Percentiles rank a stretch among this genome's conserved stretches.
Conservation (phyloP, 768 basidiomycete genomes). For the Fomitopsis serialis region DNA sequence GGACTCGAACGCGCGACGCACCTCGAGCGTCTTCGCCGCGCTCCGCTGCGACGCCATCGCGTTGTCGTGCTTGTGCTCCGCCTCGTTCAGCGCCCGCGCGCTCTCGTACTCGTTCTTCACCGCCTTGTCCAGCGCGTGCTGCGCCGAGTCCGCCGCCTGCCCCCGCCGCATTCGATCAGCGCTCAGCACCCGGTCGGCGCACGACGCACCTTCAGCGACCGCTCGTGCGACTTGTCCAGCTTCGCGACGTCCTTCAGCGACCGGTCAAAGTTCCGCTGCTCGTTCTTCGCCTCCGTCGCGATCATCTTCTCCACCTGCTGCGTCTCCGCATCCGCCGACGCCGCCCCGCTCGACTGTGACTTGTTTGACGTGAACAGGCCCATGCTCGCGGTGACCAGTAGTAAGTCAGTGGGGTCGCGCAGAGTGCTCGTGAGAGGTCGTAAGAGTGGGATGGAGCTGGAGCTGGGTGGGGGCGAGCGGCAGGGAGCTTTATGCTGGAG, state of each 20-base stretch:
- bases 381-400: too few relatives aligned
- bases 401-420: too few relatives aligned
- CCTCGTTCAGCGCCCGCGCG: slow-evolving; percentile 45
- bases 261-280: slow-evolving; percentile 44
- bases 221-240: slow-evolving; percentile 48
- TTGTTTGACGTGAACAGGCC: slow-evolving; percentile 21
- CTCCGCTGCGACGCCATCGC: slow-evolving; percentile 38
- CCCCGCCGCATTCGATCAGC: too few relatives aligned
- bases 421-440: too few relatives aligned
- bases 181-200: too few relatives aligned
- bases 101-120: slow-evolving; percentile 46
- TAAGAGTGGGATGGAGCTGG: too few relatives aligned
- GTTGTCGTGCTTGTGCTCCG: slow-evolving; percentile 46
- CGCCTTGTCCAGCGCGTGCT: slow-evolving; percentile 41
- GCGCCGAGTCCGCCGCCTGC: slow-evolving; percentile 42
- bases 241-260: slow-evolving; percentile 48
- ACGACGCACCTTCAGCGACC: slow-evolving; percentile 46
- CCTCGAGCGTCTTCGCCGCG: slow-evolving; percentile 42
- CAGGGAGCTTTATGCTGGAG: too few relatives aligned
- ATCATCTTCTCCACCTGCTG: slow-evolving; percentile 41
- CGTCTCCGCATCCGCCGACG: slow-evolving; percentile 22
- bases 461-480: too few relatives aligned
- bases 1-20: slow-evolving; percentile 13
- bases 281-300: slow-evolving; percentile 45
- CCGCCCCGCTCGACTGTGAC: slow-evolving; percentile 11